A percentile compares a stretch with the other conserved stretches of the same genome.
These are phyloP conservation scores for Monilinia aucupariae DNA, from an alignment of 2,329 filamentous ascomycete species.

Conservation along the genomic window DNA sequence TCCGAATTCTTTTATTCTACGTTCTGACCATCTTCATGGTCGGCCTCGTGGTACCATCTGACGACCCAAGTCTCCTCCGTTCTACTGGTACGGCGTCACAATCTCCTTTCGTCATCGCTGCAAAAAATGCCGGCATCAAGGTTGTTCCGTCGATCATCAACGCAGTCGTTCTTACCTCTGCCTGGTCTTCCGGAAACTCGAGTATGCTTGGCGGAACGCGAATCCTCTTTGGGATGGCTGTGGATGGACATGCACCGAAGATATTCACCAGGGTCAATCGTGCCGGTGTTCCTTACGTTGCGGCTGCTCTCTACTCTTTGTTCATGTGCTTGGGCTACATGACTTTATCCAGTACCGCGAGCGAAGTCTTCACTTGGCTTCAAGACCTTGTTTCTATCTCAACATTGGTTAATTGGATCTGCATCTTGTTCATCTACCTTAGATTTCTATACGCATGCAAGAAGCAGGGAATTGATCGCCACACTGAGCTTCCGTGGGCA, in stretches of 20 bases:
- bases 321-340: conserved; percentile 64
- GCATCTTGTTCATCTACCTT: conserved; percentile 55
- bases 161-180: conserved; percentile 67
- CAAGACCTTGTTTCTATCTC: conserved; percentile 56
- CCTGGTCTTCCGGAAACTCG: conserved; percentile 65
- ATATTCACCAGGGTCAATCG: conserved; percentile 50
- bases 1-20: conserved; percentile 53
- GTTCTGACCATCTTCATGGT: conserved; percentile 39
- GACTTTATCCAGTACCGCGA: conserved; percentile 51
- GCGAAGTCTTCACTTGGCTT: conserved; percentile 63
- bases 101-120: conserved; percentile 66
- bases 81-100: conserved; percentile 45
- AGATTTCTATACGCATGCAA: conserved; percentile 50
- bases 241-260: conserved; percentile 48
- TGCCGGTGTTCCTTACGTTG: conserved; percentile 51
- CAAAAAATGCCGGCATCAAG: conserved; percentile 59
- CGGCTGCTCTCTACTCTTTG: conserved; percentile 48
- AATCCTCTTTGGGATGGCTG: conserved; percentile 54
- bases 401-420: conserved; percentile 58
- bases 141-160: conserved; percentile 70
- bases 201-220: conserved; percentile 55
- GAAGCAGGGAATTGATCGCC: conserved; percentile 47
- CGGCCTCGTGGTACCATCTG: conserved; percentile 54
- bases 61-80: conserved; percentile 45
- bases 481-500: conserved; percentile 49